Percentiles rank a stretch among this genome's conserved stretches.
Evolutionary conservation across 768 basidiomycete species (phyloP).

Genomic region (Astraeus odoratus): DNA sequence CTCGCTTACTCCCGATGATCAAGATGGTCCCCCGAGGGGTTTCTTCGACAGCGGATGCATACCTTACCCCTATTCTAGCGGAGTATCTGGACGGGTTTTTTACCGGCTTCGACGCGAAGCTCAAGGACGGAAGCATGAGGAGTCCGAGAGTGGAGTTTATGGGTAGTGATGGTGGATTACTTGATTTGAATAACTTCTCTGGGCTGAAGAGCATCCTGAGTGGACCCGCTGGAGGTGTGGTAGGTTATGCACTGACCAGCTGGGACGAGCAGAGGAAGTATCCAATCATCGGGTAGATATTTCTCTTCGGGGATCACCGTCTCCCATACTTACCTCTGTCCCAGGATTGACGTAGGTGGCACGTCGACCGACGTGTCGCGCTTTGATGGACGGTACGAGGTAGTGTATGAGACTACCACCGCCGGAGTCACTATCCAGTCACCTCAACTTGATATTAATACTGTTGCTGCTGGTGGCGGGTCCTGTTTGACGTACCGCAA

Average conservation of each 20-base stretch:
- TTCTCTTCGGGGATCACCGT: neutral
- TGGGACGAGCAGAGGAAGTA: conserved; percentile 69
- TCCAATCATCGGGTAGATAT: conserved; percentile 77
- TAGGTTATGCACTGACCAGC: conserved; percentile 85
- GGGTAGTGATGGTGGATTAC: conserved; percentile 86
- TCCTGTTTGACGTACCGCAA: conserved; percentile 85
- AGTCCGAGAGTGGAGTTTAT: conserved; percentile 88
- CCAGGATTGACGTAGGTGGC: conserved; percentile 85
- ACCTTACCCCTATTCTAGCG: conserved; percentile 82
- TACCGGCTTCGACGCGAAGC: conserved; percentile 71
- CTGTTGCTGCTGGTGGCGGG: conserved; percentile 93
- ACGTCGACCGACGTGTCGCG: conserved; percentile 95
- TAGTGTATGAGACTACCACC: conserved; percentile 93
- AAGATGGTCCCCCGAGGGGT: conserved; percentile 92
- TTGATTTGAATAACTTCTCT: conserved; percentile 79
- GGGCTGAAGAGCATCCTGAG: conserved; percentile 91
- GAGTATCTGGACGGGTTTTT: conserved; percentile 91
- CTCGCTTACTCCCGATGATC: conserved; percentile 87
- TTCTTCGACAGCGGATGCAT: conserved; percentile 91
- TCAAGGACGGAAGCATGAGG: conserved; percentile 50
- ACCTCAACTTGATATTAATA: conserved; percentile 92
- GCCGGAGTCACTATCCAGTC: conserved; percentile 90
- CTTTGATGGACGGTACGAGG: conserved; percentile 84
- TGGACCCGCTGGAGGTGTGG: conserved; percentile 93
- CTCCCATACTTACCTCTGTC: neutral